Base-by-base conservation (phyloP, 78 protist genomes). In the Tieghemostelium lacteum region DNA sequence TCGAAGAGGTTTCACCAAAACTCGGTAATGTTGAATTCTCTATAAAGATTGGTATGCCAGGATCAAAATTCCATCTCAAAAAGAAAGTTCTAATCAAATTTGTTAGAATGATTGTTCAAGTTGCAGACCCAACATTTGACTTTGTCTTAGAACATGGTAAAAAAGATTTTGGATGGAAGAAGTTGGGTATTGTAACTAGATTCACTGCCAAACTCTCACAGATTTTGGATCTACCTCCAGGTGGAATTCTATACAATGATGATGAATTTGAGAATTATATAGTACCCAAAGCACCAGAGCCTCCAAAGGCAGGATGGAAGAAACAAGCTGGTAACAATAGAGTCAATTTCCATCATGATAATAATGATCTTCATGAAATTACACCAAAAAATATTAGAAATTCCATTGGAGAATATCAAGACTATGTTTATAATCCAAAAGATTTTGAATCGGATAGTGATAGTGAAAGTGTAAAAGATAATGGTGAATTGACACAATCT, bases 141-240 rank as follows among this genome's bases (percentile, higher is more conserved):
- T 58, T 86, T 20, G 73, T 61, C 28, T 39, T 86, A 12, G 93
- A 86, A 45, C 61, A 61, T 61, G 93, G 93, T 28, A 75, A 86
- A 72, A 70, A 64, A 36, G 65, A 86, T 42, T 86, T 75, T 10
- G 93, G 93, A 24, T 86, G 86, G 86, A 61, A 86, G 42, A 74
- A 75, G 33, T 37, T 28, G 3, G 93, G 93, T 72, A 39, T 40
- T 16, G 3, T 86, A 2, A 19, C 45, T 45, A 29, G 45, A 54
- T 75, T 66, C n/a, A 72, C 34, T 22, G 72, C 86, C 24, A 22
- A 52, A 20, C 45, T 86, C 2, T 40, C 80, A 17, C 54, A 36
- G 7, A 39, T 86, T 24, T 65, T 86, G 14, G 85, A 86, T 17
- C 60, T 69, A 34, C 70, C 66, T 16, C 64, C 7, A 67, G 29